Conservation (phyloP, 495 filamentous ascomycete genomes). For the Tuber microsphaerosporum region DNA sequence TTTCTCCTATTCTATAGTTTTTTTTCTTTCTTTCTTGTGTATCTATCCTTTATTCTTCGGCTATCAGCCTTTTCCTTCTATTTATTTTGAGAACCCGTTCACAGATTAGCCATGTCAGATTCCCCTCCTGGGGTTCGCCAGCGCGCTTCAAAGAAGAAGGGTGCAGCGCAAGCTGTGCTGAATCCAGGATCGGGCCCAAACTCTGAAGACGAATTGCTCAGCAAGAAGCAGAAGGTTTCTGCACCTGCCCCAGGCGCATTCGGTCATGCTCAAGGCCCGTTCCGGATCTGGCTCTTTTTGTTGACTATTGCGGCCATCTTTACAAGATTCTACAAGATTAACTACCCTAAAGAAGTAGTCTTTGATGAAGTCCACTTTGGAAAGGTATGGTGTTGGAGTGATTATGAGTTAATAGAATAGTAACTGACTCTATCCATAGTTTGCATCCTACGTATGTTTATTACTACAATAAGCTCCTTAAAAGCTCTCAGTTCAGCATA, state of each 20-base stretch:
- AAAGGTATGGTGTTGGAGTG: conserved; percentile 57
- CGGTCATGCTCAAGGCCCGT: conserved; percentile 69
- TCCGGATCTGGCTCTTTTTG: conserved; percentile 48
- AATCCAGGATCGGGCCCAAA: conserved; percentile 18
- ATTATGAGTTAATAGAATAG: not conserved
- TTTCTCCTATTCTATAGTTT: conserved; percentile 11
- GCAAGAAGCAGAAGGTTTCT: conserved; percentile 13
- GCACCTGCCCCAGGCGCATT: conserved; percentile 52
- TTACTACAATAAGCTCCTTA: not conserved
- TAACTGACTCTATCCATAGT: conserved; percentile 38
- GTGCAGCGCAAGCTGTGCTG: conserved; percentile 2
- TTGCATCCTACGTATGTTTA: conserved; percentile 43
- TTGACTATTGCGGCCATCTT: conserved; percentile 79
- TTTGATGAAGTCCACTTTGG: conserved; percentile 99
- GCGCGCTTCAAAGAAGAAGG: conserved; percentile 36
- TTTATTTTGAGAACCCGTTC: not conserved
- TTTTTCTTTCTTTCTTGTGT: not conserved
- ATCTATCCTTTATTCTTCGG: not conserved
- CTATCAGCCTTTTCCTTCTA: not conserved
- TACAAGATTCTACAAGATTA: conserved; percentile 91
- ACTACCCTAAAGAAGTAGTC: conserved; percentile 89
- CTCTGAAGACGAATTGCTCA: conserved; percentile 33
- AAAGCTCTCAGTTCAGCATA: not conserved
- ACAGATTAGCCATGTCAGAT: conserved; percentile 28
- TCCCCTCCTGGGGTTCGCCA: conserved; percentile 36